Conservation (phyloP, 257 asterid genomes). For the Mitragyna speciosa region DNA sequence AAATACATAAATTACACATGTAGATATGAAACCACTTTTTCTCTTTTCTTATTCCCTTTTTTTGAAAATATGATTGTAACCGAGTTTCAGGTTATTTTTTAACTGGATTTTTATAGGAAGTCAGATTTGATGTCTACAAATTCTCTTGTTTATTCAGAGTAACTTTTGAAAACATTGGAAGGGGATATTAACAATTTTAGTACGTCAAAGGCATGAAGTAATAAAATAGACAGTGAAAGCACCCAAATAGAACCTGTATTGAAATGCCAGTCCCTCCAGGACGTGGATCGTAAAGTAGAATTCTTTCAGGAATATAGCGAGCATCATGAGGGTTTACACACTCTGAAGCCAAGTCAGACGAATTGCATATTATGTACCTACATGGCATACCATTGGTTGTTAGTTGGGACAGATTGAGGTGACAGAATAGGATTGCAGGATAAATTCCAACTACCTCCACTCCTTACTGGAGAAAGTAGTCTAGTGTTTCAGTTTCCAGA, state of each 20-base stretch:
- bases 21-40: no score
- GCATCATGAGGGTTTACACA: slow-evolving; percentile 82
- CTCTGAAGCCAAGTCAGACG: slow-evolving; percentile 86
- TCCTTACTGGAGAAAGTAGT: not conserved
- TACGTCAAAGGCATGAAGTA: not conserved
- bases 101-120: not conserved
- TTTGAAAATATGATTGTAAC: not conserved
- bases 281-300: slow-evolving; percentile 89
- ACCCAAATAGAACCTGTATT: slow-evolving; percentile 54
- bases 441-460: slow-evolving; percentile 4
- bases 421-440: slow-evolving; percentile 5
- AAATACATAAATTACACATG: not conserved
- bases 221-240: not conserved
- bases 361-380: slow-evolving; percentile 82
- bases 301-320: slow-evolving; percentile 79
- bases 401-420: slow-evolving; percentile 9
- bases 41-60: no score
- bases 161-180: not conserved
- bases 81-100: not conserved
- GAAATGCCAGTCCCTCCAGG: slow-evolving; percentile 98
- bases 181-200: not conserved
- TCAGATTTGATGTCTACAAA: not conserved
- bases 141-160: not conserved
- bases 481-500: slow-evolving; percentile 2
- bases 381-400: slow-evolving; percentile 30